Conservation (phyloP, 2,329 filamentous ascomycete genomes). For the Alternaria triticina region DNA sequence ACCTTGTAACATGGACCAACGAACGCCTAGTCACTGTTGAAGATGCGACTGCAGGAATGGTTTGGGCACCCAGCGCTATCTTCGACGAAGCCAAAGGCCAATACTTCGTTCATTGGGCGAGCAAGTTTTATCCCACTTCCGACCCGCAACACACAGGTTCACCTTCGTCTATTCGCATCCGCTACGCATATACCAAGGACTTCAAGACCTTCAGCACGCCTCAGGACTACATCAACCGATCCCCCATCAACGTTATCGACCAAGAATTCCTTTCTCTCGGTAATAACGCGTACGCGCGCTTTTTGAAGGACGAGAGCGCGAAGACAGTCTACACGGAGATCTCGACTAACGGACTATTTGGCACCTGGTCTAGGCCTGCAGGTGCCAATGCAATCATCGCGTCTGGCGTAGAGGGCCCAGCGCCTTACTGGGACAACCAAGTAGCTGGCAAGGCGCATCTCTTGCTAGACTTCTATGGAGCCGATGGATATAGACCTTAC, state of each 20-base stretch:
- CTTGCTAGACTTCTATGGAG: constrained; percentile 50
- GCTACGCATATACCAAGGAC: constrained; percentile 63
- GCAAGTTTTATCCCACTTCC: constrained; percentile 54
- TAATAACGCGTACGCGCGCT: constrained; percentile 56
- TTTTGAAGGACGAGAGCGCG: constrained; percentile 62
- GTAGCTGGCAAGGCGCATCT: constrained; percentile 51
- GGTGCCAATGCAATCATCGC: constrained; percentile 52
- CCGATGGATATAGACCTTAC: constrained; percentile 59
- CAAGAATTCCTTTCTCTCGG: constrained; percentile 62
- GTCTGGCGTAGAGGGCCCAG: constrained; percentile 36
- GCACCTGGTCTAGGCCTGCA: constrained; percentile 59
- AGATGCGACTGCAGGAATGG: constrained; percentile 62
- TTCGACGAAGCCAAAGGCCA: constrained; percentile 57
- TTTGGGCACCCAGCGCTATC: constrained; percentile 64
- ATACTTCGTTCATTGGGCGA: constrained; percentile 59
- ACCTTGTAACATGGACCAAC: constrained; percentile 58
- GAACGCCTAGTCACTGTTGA: constrained; percentile 60
- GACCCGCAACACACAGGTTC: constrained; percentile 59
- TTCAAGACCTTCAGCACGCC: constrained; percentile 61
- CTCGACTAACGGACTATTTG: constrained; percentile 58
- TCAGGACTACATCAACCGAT: constrained; percentile 58
- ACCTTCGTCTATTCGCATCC: constrained; percentile 53
- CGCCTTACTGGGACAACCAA: constrained; percentile 44
- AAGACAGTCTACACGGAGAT: constrained; percentile 61
- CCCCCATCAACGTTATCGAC: constrained; percentile 60